Base-by-base conservation (phyloP, 495 filamentous ascomycete genomes). In the Trichocladium uniseriatum region DNA sequence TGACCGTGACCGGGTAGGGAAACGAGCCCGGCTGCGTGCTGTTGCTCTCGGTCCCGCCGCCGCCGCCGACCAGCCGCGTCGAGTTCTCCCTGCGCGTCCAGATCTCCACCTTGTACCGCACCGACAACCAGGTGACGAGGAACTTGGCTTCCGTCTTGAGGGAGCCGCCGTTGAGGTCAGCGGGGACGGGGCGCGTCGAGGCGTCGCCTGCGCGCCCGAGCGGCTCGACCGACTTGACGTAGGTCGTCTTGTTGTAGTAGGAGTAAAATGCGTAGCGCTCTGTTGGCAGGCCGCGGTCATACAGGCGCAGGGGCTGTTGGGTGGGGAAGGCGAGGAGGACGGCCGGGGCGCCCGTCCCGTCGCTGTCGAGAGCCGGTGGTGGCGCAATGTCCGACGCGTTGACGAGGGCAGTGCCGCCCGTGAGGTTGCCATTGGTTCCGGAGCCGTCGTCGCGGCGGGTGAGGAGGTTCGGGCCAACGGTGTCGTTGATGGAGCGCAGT, bases 191-290 rank as follows among this genome's bases (percentile, higher is more conserved):
- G 3, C n/a, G 13, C 11, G 65, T 39, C 45, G 15, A 22, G 22
- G 53, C 65, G 49, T 65, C 65, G 15, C 43, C 48, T 24, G 22
- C 44, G 28, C 42, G 54, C 24, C 45, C 54, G 34, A 66, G 60
- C 6, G 65, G 47, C 20, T 55, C 61, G n/a, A 66, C 58, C 10
- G 75, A 79, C 45, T 78, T 75, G 43, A 89, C 71, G 71, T 89
- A 94, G 45, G 94, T 88, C 5, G 85, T 86, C 54, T 88, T 87
- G 65, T 90, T 81, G 65, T 83, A 97, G 72, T 94, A 94, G 0
- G 78, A 84, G 65, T 94, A 95, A 67, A 96, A 95, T 9, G 87
- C 87, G 65, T 94, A 97, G 67, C 95, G 88, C 61, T 98, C 92
- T 0, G 79, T 81, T 2, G 76, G 68, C 29, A 81, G 66, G 16